Percentiles rank a stretch among this genome's conserved stretches.
These are phyloP conservation scores for Aechmea fasciata DNA, from an alignment of 176 grass and related monocot species.

Conservation along the genomic window DNA sequence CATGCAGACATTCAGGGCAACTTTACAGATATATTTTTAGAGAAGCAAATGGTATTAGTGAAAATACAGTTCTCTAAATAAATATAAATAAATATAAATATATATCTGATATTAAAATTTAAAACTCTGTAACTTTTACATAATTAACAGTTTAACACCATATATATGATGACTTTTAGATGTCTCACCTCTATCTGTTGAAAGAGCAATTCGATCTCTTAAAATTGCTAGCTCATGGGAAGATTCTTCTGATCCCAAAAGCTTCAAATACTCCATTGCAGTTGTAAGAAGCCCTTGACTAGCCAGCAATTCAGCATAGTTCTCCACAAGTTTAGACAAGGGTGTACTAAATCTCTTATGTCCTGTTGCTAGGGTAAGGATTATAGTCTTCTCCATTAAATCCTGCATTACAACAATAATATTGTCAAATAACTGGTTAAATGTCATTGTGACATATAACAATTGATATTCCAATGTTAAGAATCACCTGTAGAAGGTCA, in stretches of 20 bases:
- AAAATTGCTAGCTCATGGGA: slow-evolving; percentile 79
- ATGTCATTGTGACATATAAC: slow-evolving; percentile 2
- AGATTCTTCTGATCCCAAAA: slow-evolving; percentile 79
- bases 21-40: slow-evolving; percentile 1
- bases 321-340: slow-evolving; percentile 93
- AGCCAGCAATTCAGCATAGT: slow-evolving; percentile 85
- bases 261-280: slow-evolving; percentile 93
- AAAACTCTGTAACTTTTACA: neutral
- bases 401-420: slow-evolving; percentile 39
- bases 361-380: slow-evolving; percentile 75
- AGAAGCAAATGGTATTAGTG: neutral
- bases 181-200: slow-evolving; percentile 35
- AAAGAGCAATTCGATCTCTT: slow-evolving; percentile 74
- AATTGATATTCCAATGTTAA: slow-evolving; percentile 17
- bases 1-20: too few species aligned
- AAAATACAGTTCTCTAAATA: too few species aligned
- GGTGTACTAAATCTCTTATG: slow-evolving; percentile 77
- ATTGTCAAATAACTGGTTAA: neutral
- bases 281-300: slow-evolving; percentile 95
- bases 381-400: slow-evolving; percentile 99
- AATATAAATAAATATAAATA: too few species aligned
- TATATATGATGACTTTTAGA: neutral
- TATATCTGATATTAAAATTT: too few species aligned
- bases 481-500: slow-evolving; percentile 92
- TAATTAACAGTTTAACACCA: slow-evolving; percentile 4